Conservation (phyloP, 2,329 filamentous ascomycete species). For the Byssochlamys sp. region DNA sequence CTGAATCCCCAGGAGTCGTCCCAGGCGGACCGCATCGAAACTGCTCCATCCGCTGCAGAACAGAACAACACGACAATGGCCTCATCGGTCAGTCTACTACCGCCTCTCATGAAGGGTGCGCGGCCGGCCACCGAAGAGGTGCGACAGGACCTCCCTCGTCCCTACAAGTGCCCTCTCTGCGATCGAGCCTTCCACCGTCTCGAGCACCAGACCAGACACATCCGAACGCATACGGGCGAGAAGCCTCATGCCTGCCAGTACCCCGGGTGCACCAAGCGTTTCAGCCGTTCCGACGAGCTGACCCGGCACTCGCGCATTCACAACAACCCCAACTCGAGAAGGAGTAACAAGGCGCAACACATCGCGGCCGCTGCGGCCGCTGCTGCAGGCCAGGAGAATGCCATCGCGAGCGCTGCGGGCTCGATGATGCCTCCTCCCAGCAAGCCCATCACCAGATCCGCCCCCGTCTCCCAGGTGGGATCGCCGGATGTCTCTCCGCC, state of each 20-base stretch:
- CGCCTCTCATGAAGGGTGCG: slow-evolving; percentile 35
- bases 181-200: slow-evolving; percentile 97
- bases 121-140: slow-evolving; percentile 51
- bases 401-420: slow-evolving; percentile 33
- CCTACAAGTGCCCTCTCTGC: slow-evolving; percentile 97
- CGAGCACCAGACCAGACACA: slow-evolving; percentile 86
- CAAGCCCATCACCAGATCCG: slow-evolving; percentile 75
- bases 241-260: slow-evolving; percentile 96
- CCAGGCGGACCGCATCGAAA: slow-evolving; percentile 10
- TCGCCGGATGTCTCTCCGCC: slow-evolving; percentile 96
- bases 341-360: slow-evolving; percentile 73
- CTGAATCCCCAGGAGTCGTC: slow-evolving; percentile 51
- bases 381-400: slow-evolving; percentile 43
- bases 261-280: slow-evolving; percentile 91
- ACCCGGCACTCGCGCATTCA: slow-evolving; percentile 96
- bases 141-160: slow-evolving; percentile 75
- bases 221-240: slow-evolving; percentile 93
- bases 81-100: slow-evolving; percentile 36
- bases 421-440: slow-evolving; percentile 72
- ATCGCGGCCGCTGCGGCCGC: slow-evolving; percentile 50
- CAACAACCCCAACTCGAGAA: slow-evolving; percentile 93
- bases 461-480: slow-evolving; percentile 71
- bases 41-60: slow-evolving; percentile 16
- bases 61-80: slow-evolving; percentile 31
- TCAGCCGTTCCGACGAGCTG: slow-evolving; percentile 90